Conservation (phyloP, 2,329 filamentous ascomycete species). For the Blastomyces silverae region DNA sequence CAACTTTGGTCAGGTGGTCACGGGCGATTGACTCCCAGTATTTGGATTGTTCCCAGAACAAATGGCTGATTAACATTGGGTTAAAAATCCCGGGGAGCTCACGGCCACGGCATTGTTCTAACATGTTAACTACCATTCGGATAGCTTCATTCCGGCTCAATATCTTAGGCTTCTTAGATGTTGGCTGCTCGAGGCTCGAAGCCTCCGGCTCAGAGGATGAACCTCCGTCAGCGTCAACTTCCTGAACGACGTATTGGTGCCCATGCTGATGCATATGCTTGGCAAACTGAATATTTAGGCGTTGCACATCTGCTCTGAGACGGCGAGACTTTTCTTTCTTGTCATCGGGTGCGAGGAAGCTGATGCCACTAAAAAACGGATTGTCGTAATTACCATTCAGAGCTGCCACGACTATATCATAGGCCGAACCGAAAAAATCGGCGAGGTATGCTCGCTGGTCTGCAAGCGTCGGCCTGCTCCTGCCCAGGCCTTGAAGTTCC, state of each 20-base stretch:
- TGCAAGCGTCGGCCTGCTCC: background rate
- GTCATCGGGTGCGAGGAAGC: background rate
- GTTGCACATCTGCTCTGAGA: slow-evolving; percentile 14
- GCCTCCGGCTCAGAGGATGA: background rate
- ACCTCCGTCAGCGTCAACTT: background rate
- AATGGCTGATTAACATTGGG: slow-evolving; percentile 8
- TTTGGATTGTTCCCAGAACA: slow-evolving; percentile 14
- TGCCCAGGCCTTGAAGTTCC: slow-evolving; percentile 3
- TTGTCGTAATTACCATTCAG: slow-evolving; percentile 7
- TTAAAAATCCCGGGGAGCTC: slow-evolving; percentile 7
- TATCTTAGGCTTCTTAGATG: background rate
- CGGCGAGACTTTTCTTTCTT: background rate
- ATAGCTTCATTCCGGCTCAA: slow-evolving; percentile 3
- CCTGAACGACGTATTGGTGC: background rate
- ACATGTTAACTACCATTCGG: background rate
- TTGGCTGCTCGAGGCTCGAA: too few relatives aligned
- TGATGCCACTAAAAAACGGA: background rate
- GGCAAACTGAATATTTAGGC: slow-evolving; percentile 15
- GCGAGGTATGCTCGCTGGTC: slow-evolving; percentile 10
- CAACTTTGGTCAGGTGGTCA: slow-evolving; percentile 1
- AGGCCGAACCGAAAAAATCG: slow-evolving; percentile 5
- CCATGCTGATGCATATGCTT: slow-evolving; percentile 4
- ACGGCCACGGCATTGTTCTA: slow-evolving; percentile 5
- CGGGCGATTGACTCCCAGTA: background rate
- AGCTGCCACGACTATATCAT: background rate